Base-by-base conservation (phyloP, 345 rosid genomes). In the Toxicodendron radicans region DNA sequence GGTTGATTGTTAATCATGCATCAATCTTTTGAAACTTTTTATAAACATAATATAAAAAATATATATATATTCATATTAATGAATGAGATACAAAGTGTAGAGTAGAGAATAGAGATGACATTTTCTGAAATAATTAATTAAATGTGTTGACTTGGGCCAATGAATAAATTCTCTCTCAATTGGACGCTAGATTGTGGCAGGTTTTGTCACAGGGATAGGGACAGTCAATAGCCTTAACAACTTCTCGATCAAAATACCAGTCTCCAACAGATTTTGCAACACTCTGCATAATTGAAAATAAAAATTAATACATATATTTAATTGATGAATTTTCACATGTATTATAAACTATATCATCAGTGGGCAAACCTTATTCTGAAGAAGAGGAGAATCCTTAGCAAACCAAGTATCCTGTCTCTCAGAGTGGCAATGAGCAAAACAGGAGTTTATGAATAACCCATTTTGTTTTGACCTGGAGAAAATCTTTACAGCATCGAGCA, bases 381-480 rank as follows among this genome's bases (percentile, higher is more conserved):
- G 54, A 21, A 65, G 79, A 23, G 97, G 99, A 80, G 98, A 91
- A 83, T 89, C 85, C 38, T 80, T 79, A 18, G 89, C 91, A 62
- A 86, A 85, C 99, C 98, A 95, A 14, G 98, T 90, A 64, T 91
- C 98, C 32, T 91, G 97, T 71, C 85, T 85, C 82, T 92, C 97
- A 0, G 95, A 81, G 67, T 95, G 98, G 85, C 98, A 92, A 71
- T 95, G 99, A 5, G 98, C 92, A 43, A 92, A 95, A 66, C 97
- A 95, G 14, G 98, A 95, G 76, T 95, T 95, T 78, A 92, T 89
- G 83, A 92, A 95, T 58, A 91, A 52, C 20, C 99, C 99, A 59
- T 89, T 90, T 62, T 82, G 80, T 53, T 64, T 73, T 8, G 91
- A 85, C 73, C 46, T 69, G 3, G 89, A 83, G 79, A 91, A 90